A percentile compares a stretch with the other conserved stretches of the same genome.
Evolutionary conservation across 2,329 filamentous ascomycete genomes (phyloP).

Genomic region (Colletotrichum tropicale): DNA sequence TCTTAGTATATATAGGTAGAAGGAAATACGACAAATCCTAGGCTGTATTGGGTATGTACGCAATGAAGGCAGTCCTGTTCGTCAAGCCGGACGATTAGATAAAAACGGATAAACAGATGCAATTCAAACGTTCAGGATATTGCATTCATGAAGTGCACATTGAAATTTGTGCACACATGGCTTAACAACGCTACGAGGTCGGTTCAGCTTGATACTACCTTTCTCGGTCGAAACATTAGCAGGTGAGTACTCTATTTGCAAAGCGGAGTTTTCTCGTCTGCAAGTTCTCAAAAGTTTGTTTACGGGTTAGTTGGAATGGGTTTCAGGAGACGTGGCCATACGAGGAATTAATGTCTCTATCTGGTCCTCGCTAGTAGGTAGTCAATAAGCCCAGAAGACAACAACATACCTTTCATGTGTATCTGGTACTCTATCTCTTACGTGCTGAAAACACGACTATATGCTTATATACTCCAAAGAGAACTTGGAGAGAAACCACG

Average conservation of each 20-base stretch:
- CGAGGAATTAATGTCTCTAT: too few relatives aligned
- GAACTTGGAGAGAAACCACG: background rate
- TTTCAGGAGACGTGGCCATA: background rate
- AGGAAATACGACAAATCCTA: background rate
- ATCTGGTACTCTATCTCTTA: too few relatives aligned
- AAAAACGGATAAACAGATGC: background rate
- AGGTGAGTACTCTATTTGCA: background rate
- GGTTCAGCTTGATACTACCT: background rate
- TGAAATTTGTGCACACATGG: background rate
- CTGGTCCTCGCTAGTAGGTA: too few relatives aligned
- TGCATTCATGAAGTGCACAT: background rate
- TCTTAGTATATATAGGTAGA: background rate
- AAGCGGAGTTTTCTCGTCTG: background rate
- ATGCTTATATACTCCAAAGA: background rate
- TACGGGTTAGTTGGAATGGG: rapidly evolving
- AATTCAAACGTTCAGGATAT: background rate
- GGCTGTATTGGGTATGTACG: background rate
- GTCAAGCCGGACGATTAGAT: background rate
- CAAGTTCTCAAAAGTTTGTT: too few relatives aligned
- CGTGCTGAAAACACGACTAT: background rate
- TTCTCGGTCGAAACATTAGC: background rate
- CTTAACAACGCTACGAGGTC: background rate
- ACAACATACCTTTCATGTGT: too few relatives aligned
- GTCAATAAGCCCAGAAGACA: too few relatives aligned
- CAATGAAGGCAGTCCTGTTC: background rate